Conservation (phyloP, 108 stramenopile genomes). For the Heterococcus sp. region DNA sequence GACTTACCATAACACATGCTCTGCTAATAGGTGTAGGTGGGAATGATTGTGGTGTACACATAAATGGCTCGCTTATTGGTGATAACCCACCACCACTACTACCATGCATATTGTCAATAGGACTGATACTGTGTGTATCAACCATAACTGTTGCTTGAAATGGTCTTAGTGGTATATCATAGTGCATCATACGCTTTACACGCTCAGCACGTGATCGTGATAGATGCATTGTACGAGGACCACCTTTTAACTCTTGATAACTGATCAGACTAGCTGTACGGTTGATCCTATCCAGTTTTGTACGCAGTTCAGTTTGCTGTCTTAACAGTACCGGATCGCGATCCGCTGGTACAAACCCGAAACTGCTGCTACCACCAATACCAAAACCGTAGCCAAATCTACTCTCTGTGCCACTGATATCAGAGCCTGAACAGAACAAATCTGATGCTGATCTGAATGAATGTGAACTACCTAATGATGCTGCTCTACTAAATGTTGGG, state of each 20-base stretch:
- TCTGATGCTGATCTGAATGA: no score
- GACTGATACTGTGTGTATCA: neutral
- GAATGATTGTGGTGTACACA: conserved; percentile 93
- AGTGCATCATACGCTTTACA: conserved; percentile 50
- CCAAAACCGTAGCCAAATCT: neutral
- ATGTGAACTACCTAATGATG: neutral
- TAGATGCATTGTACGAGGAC: neutral
- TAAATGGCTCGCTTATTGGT: conserved; percentile 67
- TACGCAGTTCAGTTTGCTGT: conserved; percentile 20
- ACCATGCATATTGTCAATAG: neutral
- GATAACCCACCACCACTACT: neutral
- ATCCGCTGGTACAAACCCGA: neutral
- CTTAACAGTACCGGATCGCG: neutral
- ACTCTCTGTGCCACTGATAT: neutral
- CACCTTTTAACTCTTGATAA: conserved; percentile 17
- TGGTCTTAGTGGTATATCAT: conserved; percentile 31
- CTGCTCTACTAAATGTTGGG: neutral
- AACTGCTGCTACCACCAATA: neutral
- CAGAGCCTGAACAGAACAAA: neutral
- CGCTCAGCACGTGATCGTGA: conserved; percentile 9
- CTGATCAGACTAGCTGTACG: conserved; percentile 19
- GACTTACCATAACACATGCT: conserved; percentile 70
- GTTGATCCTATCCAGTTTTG: conserved; percentile 23
- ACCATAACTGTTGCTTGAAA: conserved; percentile 37
- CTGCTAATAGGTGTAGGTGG: conserved; percentile 86